Conservation (phyloP, 768 basidiomycete species). For the Brasilioporus rufonigricans region DNA sequence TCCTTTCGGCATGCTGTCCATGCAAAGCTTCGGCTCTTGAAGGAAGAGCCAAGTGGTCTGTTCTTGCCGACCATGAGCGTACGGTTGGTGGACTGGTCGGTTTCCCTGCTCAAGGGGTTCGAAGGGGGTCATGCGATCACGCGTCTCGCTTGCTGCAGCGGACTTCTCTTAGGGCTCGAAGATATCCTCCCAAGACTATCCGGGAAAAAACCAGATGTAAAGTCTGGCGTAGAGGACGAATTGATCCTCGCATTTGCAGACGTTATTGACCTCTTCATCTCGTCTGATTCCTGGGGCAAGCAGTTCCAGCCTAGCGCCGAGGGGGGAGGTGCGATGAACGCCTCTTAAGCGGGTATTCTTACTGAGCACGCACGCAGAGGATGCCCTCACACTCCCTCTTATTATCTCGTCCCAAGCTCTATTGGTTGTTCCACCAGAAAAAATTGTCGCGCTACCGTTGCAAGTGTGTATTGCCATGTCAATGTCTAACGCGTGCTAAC, state of each 20-base stretch:
- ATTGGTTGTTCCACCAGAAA: conserved; percentile 50
- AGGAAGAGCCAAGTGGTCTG: conserved; percentile 28
- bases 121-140: conserved; percentile 65
- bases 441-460: conserved; percentile 61
- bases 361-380: conserved; percentile 31
- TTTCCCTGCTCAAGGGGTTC: conserved; percentile 52
- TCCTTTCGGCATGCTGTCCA: conserved; percentile 34
- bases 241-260: conserved; percentile 70
- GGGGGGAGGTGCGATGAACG: conserved; percentile 35
- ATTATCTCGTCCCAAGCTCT: conserved; percentile 62
- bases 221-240: conserved; percentile 58
- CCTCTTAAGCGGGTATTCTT: not conserved
- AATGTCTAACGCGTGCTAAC: conserved; percentile 16
- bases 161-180: conserved; percentile 61
- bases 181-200: conserved; percentile 42
- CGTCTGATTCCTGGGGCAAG: conserved; percentile 55
- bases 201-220: conserved; percentile 31
- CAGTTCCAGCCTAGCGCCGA: conserved; percentile 61
- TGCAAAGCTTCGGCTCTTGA: conserved; percentile 24
- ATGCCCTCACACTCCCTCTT: conserved; percentile 43
- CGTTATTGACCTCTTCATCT: conserved; percentile 59
- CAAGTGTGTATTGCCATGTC: conserved; percentile 34
- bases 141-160: conserved; percentile 60
- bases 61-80: conserved; percentile 37
- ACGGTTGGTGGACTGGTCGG: conserved; percentile 49